Evolutionary conservation across 306 rosid genomes (phyloP), one percentile per base, ranked within the genome.

Genomic region (Canavalia gladiata): DNA sequence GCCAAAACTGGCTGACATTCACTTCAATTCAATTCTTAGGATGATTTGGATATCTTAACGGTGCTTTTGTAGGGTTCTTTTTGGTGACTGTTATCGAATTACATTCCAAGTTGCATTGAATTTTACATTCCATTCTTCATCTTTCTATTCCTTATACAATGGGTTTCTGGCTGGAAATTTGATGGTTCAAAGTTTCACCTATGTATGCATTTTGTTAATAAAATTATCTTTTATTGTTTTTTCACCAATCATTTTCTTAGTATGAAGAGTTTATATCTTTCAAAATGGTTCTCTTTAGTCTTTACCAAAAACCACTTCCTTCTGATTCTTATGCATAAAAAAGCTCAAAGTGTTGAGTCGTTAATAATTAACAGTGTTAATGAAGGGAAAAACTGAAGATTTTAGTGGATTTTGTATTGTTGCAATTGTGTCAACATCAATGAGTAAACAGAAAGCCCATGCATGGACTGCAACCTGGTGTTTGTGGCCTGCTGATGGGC

Each of bases 341-440:
- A 54, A 52, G 30, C 39, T 58, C 63, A 55, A 18, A 54, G 4
- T 29, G 12, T 57, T 7, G 35, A 57, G 5, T 28, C 5, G 37
- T 2, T 56, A 56, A 2, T 28, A 57, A 28, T 57, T 57, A 35
- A 31, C 25, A 18, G 25, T 18, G 25, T 18, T 18, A 18, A 18
- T 49, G 39, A 6, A 47, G 30, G 39, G 18, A 65, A 62, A 31
- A 45, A 28, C 28, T 28, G 25, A 58, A 18, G 30, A 39, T 51
- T 77, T 34, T 77, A 35, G 51, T 64, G 51, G 31, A 11, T 65
- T 50, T 31, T 59, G 50, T 75, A 29, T 39, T 64, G 33, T 77
- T 65, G 49, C 41, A 49, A 50, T 64, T n/a, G 39, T 47, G 39
- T 35, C 2, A 12, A 54, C 43, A 25, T 9, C 56, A 37, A 7